Base-by-base conservation (phyloP, 805 yeast species). In the Saccharomyces paradoxus region DNA sequence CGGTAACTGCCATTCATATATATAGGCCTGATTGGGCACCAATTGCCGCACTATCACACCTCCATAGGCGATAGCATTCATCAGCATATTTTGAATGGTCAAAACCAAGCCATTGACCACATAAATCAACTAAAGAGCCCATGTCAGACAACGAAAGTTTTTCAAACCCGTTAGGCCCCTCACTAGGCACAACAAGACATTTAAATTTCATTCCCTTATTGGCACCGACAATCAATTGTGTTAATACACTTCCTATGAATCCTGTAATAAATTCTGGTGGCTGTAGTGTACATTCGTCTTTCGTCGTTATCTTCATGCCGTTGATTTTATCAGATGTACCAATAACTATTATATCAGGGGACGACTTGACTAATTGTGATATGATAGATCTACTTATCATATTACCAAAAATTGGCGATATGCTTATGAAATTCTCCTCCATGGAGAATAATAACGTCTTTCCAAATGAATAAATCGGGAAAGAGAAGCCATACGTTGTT, bases 261-360 rank as follows among this genome's bases (percentile, higher is more conserved):
- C 87, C 87, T 0, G 86, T 80, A 28, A 84, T 68, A 52, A 79
- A 78, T 64, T 81, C 85, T 0, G 89, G 89, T 1, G 89, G 87
- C 22, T 64, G 69, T 53, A 84, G 67, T 9, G 60, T 31, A 0
- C 63, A 55, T 1, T 58, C 26, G 67, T 75, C 52, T 58, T 61
- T 6, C 21, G 61, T 53, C n/a, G 66, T 57, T 50, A 53, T 56
- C 24, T 71, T 67, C 22, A 60, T 21, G n/a, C 50, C 53, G 21
- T 59, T 58, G 8, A 67, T 56, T 53, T 63, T 63, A 50, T 69
- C 72, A 2, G 71, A 67, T 9, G 67, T 56, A 8, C 71, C 71
- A 3, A 60, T 14, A 5, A 62, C 54, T 17, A 58, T 48, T n/a
- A 59, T 32, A 14, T 51, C 53, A 49, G 48, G 46, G 22, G 37